phyloP scores from a whole-genome alignment of 768 basidiomycete genomes.

The Arthromyces matolae region DNA sequence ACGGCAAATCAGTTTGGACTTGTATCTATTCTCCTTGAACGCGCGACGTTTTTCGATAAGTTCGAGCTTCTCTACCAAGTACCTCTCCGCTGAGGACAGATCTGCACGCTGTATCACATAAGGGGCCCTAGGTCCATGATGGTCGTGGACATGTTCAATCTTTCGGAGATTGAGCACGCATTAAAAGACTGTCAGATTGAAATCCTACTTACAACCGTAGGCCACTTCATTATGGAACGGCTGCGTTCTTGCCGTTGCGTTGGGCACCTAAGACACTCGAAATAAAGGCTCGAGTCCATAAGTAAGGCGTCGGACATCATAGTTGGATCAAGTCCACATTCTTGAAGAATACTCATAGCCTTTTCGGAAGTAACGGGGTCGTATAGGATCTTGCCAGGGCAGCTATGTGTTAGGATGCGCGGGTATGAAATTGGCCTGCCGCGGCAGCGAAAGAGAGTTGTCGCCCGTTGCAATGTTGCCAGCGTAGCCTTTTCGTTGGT shows the following conservation, averaged over 20 bases:
- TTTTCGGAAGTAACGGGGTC: neutral
- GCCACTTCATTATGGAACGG: constrained; percentile 16
- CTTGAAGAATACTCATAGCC: constrained; percentile 4
- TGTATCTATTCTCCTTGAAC: too few relatives aligned
- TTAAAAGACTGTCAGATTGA: neutral
- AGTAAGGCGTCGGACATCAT: neutral
- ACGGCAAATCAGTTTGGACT: too few relatives aligned
- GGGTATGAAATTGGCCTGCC: constrained; percentile 5
- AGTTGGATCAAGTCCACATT: constrained; percentile 2
- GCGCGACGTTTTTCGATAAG: too few relatives aligned
- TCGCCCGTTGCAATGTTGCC: constrained; percentile 5
- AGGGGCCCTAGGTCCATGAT: too few relatives aligned
- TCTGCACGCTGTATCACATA: too few relatives aligned
- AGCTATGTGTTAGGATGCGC: constrained; percentile 11
- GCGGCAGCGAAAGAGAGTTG: constrained; percentile 8
- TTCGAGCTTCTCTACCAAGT: too few relatives aligned
- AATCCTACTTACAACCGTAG: constrained; percentile 7
- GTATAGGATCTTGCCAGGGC: constrained; percentile 5
- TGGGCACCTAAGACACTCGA: constrained; percentile 11
- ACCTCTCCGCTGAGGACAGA: too few relatives aligned
- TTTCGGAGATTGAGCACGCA: neutral
- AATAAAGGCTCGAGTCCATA: neutral
- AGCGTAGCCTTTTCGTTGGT: neutral
- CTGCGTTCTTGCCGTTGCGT: constrained; percentile 7
- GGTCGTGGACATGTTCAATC: too few relatives aligned